These are phyloP conservation scores for Albugo laibachii DNA, from an alignment of 352 stramenopile species.

Conservation along the genomic window DNA sequence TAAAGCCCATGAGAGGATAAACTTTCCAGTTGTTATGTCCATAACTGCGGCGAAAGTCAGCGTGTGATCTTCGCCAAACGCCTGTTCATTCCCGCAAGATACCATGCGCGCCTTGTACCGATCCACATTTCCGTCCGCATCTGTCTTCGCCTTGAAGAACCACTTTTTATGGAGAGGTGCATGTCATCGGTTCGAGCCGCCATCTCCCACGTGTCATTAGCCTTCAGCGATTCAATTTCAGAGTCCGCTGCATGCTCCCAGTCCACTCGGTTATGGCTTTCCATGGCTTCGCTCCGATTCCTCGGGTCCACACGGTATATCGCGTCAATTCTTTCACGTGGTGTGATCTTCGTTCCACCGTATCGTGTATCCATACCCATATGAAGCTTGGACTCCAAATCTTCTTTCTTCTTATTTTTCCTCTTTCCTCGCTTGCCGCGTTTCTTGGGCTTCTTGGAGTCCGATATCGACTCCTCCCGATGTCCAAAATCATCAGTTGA, in stretches of 20 bases:
- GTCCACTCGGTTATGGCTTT: not conserved
- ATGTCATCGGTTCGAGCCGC: too few species aligned
- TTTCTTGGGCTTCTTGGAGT: too few species aligned
- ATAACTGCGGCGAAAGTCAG: conserved; percentile 1
- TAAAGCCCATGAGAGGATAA: not conserved
- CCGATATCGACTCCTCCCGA: too few species aligned
- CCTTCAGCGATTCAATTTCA: too few species aligned
- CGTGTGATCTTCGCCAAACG: not conserved
- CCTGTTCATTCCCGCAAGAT: conserved; percentile 1
- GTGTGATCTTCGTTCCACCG: too few species aligned
- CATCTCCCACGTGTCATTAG: too few species aligned
- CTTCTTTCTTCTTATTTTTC: too few species aligned
- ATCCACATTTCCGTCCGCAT: not conserved
- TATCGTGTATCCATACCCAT: too few species aligned
- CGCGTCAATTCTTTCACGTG: too few species aligned
- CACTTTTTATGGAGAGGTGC: not conserved
- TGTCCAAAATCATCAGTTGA: too few species aligned
- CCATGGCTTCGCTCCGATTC: conserved; percentile 7
- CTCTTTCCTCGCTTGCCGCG: too few species aligned
- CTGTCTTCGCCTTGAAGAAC: conserved; percentile 3
- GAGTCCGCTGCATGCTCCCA: conserved; percentile 1
- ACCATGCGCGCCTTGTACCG: conserved; percentile 6
- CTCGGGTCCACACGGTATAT: conserved; percentile 2
- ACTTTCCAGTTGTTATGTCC: not conserved
- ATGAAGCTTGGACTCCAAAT: too few species aligned